These are phyloP conservation scores for Daedaleopsis nitida DNA, from an alignment of 768 basidiomycete species.

Conservation along the genomic window DNA sequence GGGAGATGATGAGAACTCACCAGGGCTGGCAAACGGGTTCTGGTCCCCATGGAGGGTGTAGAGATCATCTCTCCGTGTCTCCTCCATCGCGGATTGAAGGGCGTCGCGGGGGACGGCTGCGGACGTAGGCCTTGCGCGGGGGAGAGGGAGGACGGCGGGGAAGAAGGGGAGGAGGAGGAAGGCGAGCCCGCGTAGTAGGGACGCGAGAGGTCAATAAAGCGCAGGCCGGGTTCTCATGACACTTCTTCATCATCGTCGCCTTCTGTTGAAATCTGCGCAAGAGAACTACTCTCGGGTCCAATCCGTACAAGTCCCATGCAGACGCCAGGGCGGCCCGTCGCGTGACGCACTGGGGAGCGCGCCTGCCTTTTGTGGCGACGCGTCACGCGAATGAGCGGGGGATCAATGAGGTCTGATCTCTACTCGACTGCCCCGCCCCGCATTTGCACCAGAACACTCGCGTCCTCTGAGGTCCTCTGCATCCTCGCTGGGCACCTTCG, in stretches of 20 bases:
- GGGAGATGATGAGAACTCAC: slow-evolving; percentile 1
- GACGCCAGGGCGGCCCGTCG: neutral
- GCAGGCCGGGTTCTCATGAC: slow-evolving; percentile 10
- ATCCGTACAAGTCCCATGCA: neutral
- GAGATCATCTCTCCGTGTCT: neutral
- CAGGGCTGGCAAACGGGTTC: slow-evolving; percentile 16
- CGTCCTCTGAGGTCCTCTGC: too few relatives aligned
- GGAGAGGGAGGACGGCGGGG: slow-evolving; percentile 2
- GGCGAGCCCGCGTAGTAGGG: neutral
- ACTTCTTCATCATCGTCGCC: neutral
- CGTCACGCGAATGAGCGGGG: neutral
- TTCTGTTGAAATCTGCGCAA: neutral
- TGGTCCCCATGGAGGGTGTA: neutral
- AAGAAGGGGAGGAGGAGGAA: slow-evolving; percentile 1
- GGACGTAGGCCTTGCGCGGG: neutral
- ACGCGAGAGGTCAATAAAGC: slow-evolving; percentile 3
- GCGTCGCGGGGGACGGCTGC: neutral
- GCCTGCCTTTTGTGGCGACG: neutral
- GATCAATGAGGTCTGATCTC: neutral
- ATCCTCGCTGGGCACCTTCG: neutral
- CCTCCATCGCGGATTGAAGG: slow-evolving; percentile 6
- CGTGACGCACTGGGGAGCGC: neutral
- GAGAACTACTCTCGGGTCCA: neutral
- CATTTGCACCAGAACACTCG: neutral
- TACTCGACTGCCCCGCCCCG: neutral